Evolutionary conservation across 2,329 filamentous ascomycete species (phyloP), one percentile per base, ranked within the genome.

Genomic region (Stagonosporopsis chrysanthemi): DNA sequence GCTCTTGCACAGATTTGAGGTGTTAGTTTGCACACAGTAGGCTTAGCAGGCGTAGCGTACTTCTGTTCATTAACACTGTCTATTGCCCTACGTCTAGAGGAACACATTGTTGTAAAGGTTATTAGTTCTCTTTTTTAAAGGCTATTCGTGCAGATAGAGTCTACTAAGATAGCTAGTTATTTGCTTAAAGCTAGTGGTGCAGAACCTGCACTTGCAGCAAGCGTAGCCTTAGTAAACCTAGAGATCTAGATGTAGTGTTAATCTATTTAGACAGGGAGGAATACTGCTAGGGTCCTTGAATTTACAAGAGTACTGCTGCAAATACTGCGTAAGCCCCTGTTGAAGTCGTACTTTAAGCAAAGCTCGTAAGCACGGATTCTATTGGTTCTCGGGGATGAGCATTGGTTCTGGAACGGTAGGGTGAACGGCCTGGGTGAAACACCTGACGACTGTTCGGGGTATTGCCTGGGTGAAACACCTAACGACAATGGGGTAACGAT

Each of bases 41-140:
- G 33, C 33, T 44, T 52, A 52, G 29, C 33, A 26, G 22, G 26
- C 40, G 31, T 35, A 44, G 29, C 31, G 33, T 52, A 31, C 41
- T 52, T 52, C 33, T 17, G 17, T 52, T 52, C 23, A 44, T 35
- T 44, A 22, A 52, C 26, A 52, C 49, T 38, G 41, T 52, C 49
- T n/a, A 52, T 31, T 52, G 44, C 42, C 42, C 42, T 24, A 33
- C 41, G 38, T 51, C 19, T 51, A 17, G 24, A 51, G 29, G 28
- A 51, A 51, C 9, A 51, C 39, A 24, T 53, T 31, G 42, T 53
- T n/a, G 40, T 53, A 53, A 23, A 53, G 39, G 50, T 26, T 22
- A 12, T 46, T n/a, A 11, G 40, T 53, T 33, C 42, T 53, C 23
- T 9, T n/a, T 40, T 53, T 53, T 15, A 23, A 53, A 46, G 50